Percentiles rank a stretch among this genome's conserved stretches.
These are phyloP conservation scores for Centrapalus pauciflorus DNA, from an alignment of 129 eudicot genomes.

Conservation along the genomic window DNA sequence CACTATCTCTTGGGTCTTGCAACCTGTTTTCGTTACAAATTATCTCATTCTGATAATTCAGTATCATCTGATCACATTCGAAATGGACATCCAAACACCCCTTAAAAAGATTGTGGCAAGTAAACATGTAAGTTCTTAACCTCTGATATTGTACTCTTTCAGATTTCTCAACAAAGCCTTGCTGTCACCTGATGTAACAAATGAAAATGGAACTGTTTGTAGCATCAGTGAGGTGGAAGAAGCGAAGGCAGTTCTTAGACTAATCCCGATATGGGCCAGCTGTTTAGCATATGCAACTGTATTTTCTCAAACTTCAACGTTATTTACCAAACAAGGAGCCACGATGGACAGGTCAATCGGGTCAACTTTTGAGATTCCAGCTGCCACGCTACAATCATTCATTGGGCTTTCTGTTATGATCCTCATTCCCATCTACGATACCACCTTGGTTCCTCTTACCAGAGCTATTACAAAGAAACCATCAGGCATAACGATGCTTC, in stretches of 20 bases:
- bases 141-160: background rate
- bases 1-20: too few relatives aligned
- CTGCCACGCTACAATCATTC: constrained; percentile 53
- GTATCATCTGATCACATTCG: too few relatives aligned
- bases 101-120: too few relatives aligned
- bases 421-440: constrained; percentile 50
- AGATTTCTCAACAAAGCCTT: constrained; percentile 48
- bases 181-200: constrained; percentile 13
- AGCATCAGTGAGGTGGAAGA: constrained; percentile 32
- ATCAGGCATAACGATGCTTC: constrained; percentile 59
- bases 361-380: constrained; percentile 37
- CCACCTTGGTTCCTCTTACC: constrained; percentile 36
- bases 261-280: constrained; percentile 42
- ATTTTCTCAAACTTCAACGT: constrained; percentile 40
- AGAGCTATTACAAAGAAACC: constrained; percentile 37
- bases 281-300: constrained; percentile 37
- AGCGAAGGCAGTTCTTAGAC: constrained; percentile 36
- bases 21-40: too few relatives aligned
- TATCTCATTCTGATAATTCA: too few relatives aligned
- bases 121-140: background rate
- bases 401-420: constrained; percentile 27
- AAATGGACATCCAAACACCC: too few relatives aligned
- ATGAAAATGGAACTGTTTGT: constrained; percentile 4
- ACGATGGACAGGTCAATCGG: constrained; percentile 53
- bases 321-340: constrained; percentile 57